Evolutionary conservation across 2,329 filamentous ascomycete genomes (phyloP), one percentile per base, ranked within the genome.

Genomic region (Pyricularia pennisetigena): DNA sequence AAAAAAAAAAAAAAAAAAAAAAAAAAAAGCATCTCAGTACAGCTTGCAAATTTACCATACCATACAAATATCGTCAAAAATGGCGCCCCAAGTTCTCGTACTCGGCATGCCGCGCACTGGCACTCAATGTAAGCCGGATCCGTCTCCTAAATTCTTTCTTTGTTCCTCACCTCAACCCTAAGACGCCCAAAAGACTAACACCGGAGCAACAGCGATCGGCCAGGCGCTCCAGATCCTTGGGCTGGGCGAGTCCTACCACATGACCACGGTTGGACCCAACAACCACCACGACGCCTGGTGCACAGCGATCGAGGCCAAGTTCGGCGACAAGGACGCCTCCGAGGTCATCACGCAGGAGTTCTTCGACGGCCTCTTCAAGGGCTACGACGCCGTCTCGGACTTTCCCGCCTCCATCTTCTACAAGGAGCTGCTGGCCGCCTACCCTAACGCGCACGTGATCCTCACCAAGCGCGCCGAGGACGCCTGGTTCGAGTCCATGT

Each of bases 251-350:
- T 88, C 86, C 70, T 91, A 91, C 82, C 89, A 91, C 80, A 90
- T 90, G 88, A 88, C 90, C 86, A 88, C 85, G 69, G 86, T 90
- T 70, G 88, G 90, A 78, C 90, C 89, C 77, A 86, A 86, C 12
- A 86, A 85, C 28, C 88, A 90, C 74, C 86, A 85, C 68, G 80
- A 89, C 61, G 85, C 90, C 80, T 92, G 89, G 89, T 86, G 87
- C 78, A 87, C 91, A 71, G 89, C 89, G 30, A 82, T 92, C 68
- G 69, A 16, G 69, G 86, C 84, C 73, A 75, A 73, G 72, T 80
- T 73, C 77, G 83, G 89, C 71, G 85, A 85, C 35, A 79, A 86
- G 67, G 86, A 87, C 68, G 49, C 16, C 49, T 57, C 16, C 49
- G 81, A 82, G 69, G 74, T 79, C 9, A 90, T 90, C 72, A 86